Evolutionary conservation across 2,329 filamentous ascomycete genomes (phyloP).

Genomic region (Apiospora aurea): DNA sequence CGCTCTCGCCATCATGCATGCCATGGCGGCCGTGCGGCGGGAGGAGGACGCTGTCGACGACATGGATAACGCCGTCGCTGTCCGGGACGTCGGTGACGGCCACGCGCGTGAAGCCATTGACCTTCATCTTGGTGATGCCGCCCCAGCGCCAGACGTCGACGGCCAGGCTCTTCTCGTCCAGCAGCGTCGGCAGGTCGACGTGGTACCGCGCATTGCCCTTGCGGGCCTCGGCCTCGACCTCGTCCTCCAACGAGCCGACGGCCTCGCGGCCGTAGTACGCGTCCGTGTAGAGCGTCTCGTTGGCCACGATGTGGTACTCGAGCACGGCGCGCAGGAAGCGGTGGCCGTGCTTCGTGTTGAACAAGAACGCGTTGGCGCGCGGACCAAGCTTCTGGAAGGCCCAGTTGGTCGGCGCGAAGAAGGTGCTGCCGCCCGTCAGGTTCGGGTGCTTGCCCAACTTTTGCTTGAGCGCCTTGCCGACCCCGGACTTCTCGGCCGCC

Average conservation of each 20-base stretch:
- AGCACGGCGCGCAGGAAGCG: conserved; percentile 78
- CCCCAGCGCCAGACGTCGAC: conserved; percentile 75
- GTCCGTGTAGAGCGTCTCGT: conserved; percentile 72
- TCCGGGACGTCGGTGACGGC: conserved; percentile 74
- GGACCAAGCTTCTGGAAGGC: conserved; percentile 81
- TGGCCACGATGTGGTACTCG: conserved; percentile 43
- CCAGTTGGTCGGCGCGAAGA: conserved; percentile 82
- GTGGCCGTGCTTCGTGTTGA: conserved; percentile 74
- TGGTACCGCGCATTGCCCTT: conserved; percentile 58
- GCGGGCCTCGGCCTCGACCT: conserved; percentile 39
- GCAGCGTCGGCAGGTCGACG: conserved; percentile 75
- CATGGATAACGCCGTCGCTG: conserved; percentile 83
- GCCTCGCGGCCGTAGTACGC: conserved; percentile 66
- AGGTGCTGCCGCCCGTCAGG: conserved; percentile 69
- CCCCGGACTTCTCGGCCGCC: conserved; percentile 76
- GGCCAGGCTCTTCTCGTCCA: conserved; percentile 69
- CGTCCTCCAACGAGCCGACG: conserved; percentile 30
- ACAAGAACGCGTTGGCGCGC: conserved; percentile 82
- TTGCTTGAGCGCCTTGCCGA: conserved; percentile 67
- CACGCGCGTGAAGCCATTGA: conserved; percentile 77
- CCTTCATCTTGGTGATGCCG: conserved; percentile 73
- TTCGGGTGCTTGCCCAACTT: conserved; percentile 44
- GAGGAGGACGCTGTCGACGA: conserved; percentile 75
- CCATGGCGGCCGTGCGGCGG: conserved; percentile 68
- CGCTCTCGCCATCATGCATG: conserved; percentile 49